Conservation (phyloP, 176 grass and related monocot species). For the Musa acuminata region DNA sequence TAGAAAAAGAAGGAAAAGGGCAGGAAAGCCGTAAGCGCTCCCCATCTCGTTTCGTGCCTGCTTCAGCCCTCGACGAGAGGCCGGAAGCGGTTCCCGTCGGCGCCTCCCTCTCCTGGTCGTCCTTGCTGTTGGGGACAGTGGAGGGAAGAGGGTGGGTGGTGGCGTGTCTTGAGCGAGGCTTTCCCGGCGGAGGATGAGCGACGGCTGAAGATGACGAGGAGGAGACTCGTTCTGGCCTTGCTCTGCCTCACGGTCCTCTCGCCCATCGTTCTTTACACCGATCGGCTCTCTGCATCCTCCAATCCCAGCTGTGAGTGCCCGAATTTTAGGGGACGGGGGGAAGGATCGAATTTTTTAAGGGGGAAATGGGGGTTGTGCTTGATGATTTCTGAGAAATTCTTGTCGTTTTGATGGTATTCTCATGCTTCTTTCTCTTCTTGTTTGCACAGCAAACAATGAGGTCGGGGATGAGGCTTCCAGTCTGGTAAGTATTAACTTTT, state of each 20-base stretch:
- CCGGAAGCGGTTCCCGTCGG: not conserved
- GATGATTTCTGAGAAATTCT: not conserved
- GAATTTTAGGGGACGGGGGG: not conserved
- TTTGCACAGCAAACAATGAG: conserved; percentile 25
- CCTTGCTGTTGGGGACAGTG: not conserved
- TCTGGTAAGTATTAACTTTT: conserved; percentile 17
- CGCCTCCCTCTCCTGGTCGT: not conserved
- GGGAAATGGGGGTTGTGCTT: not conserved
- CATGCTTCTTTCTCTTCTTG: not conserved
- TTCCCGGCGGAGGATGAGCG: not conserved
- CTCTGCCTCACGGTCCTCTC: conserved; percentile 36
- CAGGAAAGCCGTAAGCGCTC: not conserved
- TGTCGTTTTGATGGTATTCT: not conserved
- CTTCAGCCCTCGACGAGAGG: not conserved
- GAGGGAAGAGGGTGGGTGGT: not conserved
- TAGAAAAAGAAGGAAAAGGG: not conserved
- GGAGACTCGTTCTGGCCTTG: conserved; percentile 32
- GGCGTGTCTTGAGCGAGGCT: not conserved
- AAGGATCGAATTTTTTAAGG: not conserved
- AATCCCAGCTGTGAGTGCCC: conserved; percentile 26
- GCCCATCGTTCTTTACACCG: conserved; percentile 39
- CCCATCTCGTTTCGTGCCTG: not conserved
- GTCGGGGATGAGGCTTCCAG: conserved; percentile 23
- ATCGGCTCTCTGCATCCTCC: conserved; percentile 34
- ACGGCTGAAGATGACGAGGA: conserved; percentile 19